phyloP scores from a whole-genome alignment of 306 rosid species.

The Prunus padus region DNA sequence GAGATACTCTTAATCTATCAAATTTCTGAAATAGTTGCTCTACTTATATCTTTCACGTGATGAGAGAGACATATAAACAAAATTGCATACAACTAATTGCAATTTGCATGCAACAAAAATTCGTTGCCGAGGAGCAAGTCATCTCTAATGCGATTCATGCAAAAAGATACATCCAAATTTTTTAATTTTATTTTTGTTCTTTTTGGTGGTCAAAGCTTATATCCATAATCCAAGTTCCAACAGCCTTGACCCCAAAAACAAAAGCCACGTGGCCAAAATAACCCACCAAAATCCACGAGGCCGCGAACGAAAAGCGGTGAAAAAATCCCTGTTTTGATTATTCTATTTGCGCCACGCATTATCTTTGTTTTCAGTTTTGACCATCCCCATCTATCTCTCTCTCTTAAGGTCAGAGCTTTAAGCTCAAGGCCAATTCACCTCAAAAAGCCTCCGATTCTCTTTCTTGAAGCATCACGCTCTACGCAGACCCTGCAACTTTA shows the following conservation, averaged over 20 bases:
- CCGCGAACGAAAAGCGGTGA: neutral
- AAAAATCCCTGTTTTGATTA: slow-evolving; percentile 7
- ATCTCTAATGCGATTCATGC: no score
- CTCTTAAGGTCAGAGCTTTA: neutral
- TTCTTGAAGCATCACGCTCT: neutral
- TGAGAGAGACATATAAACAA: no score
- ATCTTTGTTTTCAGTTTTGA: neutral
- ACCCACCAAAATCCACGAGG: slow-evolving; percentile 16
- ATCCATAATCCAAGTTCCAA: neutral
- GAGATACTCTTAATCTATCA: no score
- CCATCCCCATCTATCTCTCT: neutral
- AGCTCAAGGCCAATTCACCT: neutral
- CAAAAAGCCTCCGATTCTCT: neutral
- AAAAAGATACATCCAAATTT: no score
- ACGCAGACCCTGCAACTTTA: neutral
- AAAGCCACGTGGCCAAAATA: slow-evolving; percentile 1
- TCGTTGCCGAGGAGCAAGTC: no score
- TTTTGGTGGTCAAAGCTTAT: no score
- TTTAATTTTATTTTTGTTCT: no score
- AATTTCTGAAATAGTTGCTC: no score
- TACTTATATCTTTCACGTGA: no score
- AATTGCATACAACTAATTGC: no score
- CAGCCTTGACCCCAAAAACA: neutral
- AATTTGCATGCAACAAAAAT: no score
- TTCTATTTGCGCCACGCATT: slow-evolving; percentile 18